Conservation (phyloP, 805 yeast species). For the Blastobotrys muscicola region DNA sequence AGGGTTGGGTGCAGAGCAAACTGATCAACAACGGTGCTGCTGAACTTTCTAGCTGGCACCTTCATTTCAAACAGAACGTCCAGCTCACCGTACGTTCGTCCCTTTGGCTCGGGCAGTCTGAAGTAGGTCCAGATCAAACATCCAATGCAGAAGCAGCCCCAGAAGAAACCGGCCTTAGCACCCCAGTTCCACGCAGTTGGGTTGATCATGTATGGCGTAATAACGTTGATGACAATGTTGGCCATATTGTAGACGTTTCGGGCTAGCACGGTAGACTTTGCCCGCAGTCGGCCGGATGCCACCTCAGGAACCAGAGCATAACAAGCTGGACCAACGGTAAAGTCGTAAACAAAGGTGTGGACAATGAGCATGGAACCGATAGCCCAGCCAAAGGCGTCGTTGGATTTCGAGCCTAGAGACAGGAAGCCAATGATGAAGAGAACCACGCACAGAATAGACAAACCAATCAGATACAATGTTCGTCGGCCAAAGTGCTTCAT, state of each 20-base stretch:
- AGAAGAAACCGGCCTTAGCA: constrained; percentile 39
- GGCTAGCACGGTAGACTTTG: constrained; percentile 34
- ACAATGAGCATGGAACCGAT: constrained; percentile 38
- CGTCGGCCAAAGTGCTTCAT: constrained; percentile 18
- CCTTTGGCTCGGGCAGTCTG: constrained; percentile 51
- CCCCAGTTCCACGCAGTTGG: constrained; percentile 38
- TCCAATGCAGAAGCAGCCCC: constrained; percentile 31
- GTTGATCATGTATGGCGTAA: constrained; percentile 40
- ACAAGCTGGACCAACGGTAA: constrained; percentile 36
- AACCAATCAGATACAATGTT: constrained; percentile 25
- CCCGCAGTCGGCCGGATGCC: constrained; percentile 33
- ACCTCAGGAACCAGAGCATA: constrained; percentile 35
- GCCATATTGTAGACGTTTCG: constrained; percentile 24
- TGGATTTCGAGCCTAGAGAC: constrained; percentile 26
- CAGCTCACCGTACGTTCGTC: constrained; percentile 50
- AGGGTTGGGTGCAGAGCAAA: neutral
- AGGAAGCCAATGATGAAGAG: constrained; percentile 36
- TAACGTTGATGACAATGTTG: constrained; percentile 13
- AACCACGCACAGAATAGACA: constrained; percentile 27
- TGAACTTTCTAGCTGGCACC: constrained; percentile 18
- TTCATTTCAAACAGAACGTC: constrained; percentile 39
- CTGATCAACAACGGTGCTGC: neutral
- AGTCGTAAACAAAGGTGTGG: constrained; percentile 37
- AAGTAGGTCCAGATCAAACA: constrained; percentile 37
- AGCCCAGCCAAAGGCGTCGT: constrained; percentile 20